phyloP scores from a whole-genome alignment of 2,329 filamentous ascomycete genomes.

The Penicillium sp. region DNA sequence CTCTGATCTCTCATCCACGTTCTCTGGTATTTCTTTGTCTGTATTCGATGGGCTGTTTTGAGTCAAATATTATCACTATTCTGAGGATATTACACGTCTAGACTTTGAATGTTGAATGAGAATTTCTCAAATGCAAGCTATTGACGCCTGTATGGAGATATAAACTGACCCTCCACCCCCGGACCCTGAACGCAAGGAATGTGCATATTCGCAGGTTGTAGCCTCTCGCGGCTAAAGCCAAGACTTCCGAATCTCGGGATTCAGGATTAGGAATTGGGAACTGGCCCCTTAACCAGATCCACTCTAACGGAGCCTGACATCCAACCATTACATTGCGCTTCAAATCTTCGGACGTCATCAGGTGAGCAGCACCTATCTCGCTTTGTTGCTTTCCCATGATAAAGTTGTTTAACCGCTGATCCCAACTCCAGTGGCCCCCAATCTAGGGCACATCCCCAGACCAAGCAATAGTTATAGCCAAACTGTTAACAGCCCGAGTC shows the following conservation, averaged over 20 bases:
- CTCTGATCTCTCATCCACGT: background rate
- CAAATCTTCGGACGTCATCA: background rate
- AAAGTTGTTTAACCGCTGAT: no score
- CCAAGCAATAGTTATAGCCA: background rate
- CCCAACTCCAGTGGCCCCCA: background rate
- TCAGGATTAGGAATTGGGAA: background rate
- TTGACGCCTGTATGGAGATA: background rate
- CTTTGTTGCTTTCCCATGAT: background rate
- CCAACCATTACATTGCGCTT: background rate
- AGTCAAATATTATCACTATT: background rate
- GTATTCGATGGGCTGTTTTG: background rate
- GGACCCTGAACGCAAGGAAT: background rate
- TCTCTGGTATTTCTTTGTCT: background rate
- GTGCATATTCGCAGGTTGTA: background rate
- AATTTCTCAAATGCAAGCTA: background rate
- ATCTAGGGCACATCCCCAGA: background rate
- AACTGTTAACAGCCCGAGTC: background rate
- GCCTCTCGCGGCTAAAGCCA: background rate
- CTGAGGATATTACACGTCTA: background rate
- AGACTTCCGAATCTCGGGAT: background rate
- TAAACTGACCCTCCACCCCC: background rate
- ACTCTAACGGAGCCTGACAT: background rate
- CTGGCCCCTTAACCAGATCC: slow-evolving; percentile 1
- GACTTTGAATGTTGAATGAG: background rate
- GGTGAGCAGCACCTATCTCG: background rate